These are phyloP conservation scores for Xylaria sp. DNA, from an alignment of 2,329 filamentous ascomycete genomes.

Conservation along the genomic window DNA sequence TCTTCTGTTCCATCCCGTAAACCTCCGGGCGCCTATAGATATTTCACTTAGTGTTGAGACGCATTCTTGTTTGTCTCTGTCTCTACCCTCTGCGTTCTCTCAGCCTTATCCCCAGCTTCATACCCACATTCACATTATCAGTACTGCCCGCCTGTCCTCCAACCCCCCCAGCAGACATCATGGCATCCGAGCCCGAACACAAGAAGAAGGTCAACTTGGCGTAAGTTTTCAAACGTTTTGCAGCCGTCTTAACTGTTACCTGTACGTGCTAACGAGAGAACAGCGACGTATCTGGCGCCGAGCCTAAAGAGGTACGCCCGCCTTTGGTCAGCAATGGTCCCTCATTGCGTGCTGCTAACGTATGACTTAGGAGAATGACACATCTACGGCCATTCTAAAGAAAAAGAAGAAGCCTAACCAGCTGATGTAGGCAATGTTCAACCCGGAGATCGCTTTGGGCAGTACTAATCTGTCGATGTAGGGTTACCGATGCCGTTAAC, in stretches of 20 bases:
- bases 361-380: conserved; percentile 79
- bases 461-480: conserved; percentile 54
- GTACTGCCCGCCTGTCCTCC: conserved; percentile 13
- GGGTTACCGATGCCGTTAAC: conserved; percentile 97
- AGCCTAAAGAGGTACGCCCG: conserved; percentile 81
- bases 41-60: conserved; percentile 12
- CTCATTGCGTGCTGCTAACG: conserved; percentile 41
- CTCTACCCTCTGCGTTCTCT: neutral
- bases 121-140: conserved; percentile 15
- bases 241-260: conserved; percentile 10
- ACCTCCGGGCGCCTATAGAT: conserved; percentile 12
- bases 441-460: neutral
- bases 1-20: conserved; percentile 18
- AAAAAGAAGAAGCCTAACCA: conserved; percentile 99
- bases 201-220: conserved; percentile 87
- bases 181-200: conserved; percentile 77
- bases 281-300: conserved; percentile 89
- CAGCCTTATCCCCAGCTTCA: neutral
- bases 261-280: conserved; percentile 52
- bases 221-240: conserved; percentile 62
- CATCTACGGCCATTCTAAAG: conserved; percentile 95
- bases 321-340: conserved; percentile 43
- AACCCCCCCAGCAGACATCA: conserved; percentile 58
- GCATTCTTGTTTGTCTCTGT: conserved; percentile 5
- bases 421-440: conserved; percentile 74